Percentiles rank a stretch among this genome's conserved stretches.
Conservation (phyloP, 176 grass and related monocot genomes). For the Olyra latifolia region DNA sequence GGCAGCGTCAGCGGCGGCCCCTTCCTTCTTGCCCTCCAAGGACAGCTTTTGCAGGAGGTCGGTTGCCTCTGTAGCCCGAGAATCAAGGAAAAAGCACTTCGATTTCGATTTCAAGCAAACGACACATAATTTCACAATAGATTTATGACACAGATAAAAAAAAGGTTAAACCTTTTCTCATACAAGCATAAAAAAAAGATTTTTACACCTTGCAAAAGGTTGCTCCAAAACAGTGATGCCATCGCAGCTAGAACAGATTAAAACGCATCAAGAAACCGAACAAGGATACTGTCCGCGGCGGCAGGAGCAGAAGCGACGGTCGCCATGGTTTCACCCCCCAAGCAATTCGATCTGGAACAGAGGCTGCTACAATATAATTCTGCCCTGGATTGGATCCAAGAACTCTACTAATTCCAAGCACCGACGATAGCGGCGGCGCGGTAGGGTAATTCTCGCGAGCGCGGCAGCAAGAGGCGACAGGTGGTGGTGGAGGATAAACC, state of each 20-base stretch:
- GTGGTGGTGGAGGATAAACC: constrained; percentile 56
- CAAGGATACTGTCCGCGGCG: constrained; percentile 71
- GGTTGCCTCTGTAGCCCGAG: constrained; percentile 42
- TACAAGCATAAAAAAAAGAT: not conserved
- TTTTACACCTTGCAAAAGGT: not conserved
- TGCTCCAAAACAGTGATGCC: constrained; percentile 7
- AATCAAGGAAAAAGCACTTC: constrained; percentile 53
- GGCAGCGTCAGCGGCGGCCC: constrained; percentile 44
- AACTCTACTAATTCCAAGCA: not conserved
- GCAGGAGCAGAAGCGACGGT: constrained; percentile 48
- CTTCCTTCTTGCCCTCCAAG: constrained; percentile 67
- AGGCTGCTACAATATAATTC: not conserved
- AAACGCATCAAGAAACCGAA: not conserved
- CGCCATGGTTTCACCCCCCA: constrained; percentile 48
- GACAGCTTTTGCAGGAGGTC: constrained; percentile 76
- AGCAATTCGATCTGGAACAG: constrained; percentile 16
- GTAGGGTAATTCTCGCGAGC: constrained; percentile 9
- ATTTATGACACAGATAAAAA: not conserved
- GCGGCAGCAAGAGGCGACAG: constrained; percentile 27
- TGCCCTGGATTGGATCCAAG: constrained; percentile 3
- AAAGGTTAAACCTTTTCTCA: not conserved
- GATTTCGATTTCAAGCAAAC: constrained; percentile 7
- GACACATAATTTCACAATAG: not conserved
- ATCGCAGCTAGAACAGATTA: not conserved
- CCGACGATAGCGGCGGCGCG: not conserved